phyloP scores from a whole-genome alignment of 2,329 filamentous ascomycete genomes.

The Lasiodiplodia sp. region DNA sequence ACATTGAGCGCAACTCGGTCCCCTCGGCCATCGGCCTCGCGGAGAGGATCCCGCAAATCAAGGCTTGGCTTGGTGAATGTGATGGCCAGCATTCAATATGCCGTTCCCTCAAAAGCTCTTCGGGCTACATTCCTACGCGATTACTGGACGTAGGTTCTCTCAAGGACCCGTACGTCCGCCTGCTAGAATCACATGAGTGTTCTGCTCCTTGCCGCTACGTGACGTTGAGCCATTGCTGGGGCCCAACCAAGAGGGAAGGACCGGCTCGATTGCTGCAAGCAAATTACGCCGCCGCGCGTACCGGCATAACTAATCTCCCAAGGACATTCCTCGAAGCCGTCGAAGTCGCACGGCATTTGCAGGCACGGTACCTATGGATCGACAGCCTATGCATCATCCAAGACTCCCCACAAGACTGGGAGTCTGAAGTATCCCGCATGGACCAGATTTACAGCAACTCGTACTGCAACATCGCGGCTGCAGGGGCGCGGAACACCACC shows the following conservation, averaged over 20 bases:
- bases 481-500: not conserved
- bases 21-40: not conserved
- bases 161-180: not conserved
- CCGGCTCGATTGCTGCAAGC: not conserved
- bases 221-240: constrained; percentile 19
- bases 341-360: not conserved
- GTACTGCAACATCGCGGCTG: not conserved
- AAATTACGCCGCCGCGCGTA: constrained; percentile 1
- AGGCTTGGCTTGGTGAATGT: not conserved
- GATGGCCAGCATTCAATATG: not conserved
- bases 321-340: constrained; percentile 6
- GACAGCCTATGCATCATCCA: constrained; percentile 33
- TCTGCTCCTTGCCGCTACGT: not conserved
- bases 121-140: not conserved
- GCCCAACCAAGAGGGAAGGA: not conserved
- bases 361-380: constrained; percentile 31
- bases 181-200: not conserved
- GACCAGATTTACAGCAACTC: constrained; percentile 9
- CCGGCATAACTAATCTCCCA: not conserved
- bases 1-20: not conserved
- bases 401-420: constrained; percentile 27
- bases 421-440: constrained; percentile 14
- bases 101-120: not conserved
- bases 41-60: constrained; percentile 7
- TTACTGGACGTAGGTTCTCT: not conserved